Conservation (phyloP, 768 basidiomycete species). For the Lactarius trivialis region DNA sequence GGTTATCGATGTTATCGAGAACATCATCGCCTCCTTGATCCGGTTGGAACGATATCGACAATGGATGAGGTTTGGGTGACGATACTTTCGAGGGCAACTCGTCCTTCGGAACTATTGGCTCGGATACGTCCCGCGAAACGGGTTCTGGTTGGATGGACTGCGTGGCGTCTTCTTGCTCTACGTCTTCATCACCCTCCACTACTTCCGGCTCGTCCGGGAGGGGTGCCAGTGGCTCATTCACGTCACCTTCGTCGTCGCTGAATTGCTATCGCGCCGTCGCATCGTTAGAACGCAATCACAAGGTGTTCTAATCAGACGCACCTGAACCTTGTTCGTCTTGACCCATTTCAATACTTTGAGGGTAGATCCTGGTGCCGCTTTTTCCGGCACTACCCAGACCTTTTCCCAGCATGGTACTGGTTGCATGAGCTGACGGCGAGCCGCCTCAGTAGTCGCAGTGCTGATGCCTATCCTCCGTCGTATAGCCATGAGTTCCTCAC, state of each 20-base stretch:
- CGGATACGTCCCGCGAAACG: conserved; percentile 35
- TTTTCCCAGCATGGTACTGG: conserved; percentile 87
- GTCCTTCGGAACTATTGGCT: conserved; percentile 34
- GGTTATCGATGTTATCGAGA: conserved; percentile 51
- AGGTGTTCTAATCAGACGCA: conserved; percentile 28
- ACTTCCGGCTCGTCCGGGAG: conserved; percentile 73
- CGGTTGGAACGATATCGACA: conserved; percentile 47
- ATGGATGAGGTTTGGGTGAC: conserved; percentile 61
- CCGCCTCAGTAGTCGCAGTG: conserved; percentile 70
- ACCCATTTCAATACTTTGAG: conserved; percentile 74
- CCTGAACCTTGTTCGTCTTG: conserved; percentile 73
- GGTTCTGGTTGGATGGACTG: conserved; percentile 38
- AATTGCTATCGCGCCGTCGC: conserved; percentile 53
- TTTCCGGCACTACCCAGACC: conserved; percentile 58
- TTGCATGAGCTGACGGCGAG: conserved; percentile 80
- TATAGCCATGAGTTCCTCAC: conserved; percentile 49
- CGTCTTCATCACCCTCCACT: conserved; percentile 69
- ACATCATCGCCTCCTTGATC: conserved; percentile 22
- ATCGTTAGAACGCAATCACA: conserved; percentile 1
- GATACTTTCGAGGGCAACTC: conserved; percentile 56
- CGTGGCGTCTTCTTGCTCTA: conserved; percentile 57
- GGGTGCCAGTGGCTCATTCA: conserved; percentile 74
- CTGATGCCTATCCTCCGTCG: conserved; percentile 73
- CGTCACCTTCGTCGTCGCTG: conserved; percentile 77
- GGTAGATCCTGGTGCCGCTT: conserved; percentile 46